phyloP scores from a whole-genome alignment of 345 rosid species.

The Camelina neglecta region DNA sequence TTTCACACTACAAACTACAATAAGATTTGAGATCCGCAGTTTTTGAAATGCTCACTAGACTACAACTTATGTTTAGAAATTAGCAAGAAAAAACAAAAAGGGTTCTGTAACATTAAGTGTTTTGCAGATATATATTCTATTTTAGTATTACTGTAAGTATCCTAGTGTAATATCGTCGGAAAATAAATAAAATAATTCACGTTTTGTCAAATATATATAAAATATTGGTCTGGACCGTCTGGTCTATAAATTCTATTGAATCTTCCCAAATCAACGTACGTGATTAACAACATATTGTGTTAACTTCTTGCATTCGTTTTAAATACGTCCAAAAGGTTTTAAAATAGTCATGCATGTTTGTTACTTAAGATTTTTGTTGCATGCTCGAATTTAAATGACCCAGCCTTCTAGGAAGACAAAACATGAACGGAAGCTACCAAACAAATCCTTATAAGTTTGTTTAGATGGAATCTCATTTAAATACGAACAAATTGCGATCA shows the following conservation, averaged over 20 bases:
- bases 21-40: background rate
- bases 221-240: background rate
- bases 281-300: background rate
- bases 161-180: background rate
- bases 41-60: background rate
- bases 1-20: conserved; percentile 11
- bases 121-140: background rate
- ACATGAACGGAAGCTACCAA: conserved; percentile 3
- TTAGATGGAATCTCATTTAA: background rate
- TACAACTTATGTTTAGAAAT: background rate
- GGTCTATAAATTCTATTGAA: background rate
- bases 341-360: background rate
- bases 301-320: too few relatives aligned
- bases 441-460: background rate
- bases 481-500: conserved; percentile 18
- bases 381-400: background rate
- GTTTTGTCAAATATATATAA: background rate
- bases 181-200: background rate
- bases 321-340: too few relatives aligned
- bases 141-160: background rate
- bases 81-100: too few relatives aligned
- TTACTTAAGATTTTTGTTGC: background rate
- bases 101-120: too few relatives aligned
- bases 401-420: conserved; percentile 11
- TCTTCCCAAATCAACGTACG: background rate